phyloP scores from a whole-genome alignment of 257 asterid genomes.

The Marsdenia floribunda region DNA sequence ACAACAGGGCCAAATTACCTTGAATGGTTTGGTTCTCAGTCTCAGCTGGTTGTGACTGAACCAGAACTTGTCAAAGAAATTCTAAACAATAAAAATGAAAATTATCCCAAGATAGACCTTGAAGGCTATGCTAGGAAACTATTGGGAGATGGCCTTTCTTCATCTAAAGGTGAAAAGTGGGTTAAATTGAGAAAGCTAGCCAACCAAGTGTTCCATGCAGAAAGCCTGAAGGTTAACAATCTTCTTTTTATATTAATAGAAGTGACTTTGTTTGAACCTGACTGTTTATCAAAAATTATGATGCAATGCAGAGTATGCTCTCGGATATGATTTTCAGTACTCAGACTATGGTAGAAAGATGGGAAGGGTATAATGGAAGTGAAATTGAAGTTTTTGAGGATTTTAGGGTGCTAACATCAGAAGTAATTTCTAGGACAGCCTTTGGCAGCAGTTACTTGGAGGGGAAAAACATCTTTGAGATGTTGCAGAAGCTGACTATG shows the following conservation, averaged over 20 bases:
- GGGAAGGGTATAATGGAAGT: constrained; percentile 35
- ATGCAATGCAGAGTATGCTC: constrained; percentile 37
- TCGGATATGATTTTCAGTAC: constrained; percentile 49
- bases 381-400: constrained; percentile 61
- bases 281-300: background rate
- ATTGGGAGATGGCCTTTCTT: constrained; percentile 59
- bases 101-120: constrained; percentile 55
- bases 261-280: background rate
- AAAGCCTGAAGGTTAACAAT: constrained; percentile 41
- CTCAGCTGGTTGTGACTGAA: constrained; percentile 55
- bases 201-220: constrained; percentile 52
- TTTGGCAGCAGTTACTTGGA: constrained; percentile 64
- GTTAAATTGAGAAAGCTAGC: constrained; percentile 52
- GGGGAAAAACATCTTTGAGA: constrained; percentile 59
- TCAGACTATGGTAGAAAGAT: constrained; percentile 46
- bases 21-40: constrained; percentile 51
- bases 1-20: constrained; percentile 43
- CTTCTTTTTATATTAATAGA: background rate
- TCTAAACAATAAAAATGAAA: constrained; percentile 38
- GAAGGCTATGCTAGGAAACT: constrained; percentile 55
- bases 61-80: constrained; percentile 51
- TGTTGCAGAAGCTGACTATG: constrained; percentile 41
- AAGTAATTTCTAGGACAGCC: constrained; percentile 60
- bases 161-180: constrained; percentile 68
- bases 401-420: constrained; percentile 50